These are phyloP conservation scores for Stromatinia cepivora DNA, from an alignment of 2,329 filamentous ascomycete species.

Conservation along the genomic window DNA sequence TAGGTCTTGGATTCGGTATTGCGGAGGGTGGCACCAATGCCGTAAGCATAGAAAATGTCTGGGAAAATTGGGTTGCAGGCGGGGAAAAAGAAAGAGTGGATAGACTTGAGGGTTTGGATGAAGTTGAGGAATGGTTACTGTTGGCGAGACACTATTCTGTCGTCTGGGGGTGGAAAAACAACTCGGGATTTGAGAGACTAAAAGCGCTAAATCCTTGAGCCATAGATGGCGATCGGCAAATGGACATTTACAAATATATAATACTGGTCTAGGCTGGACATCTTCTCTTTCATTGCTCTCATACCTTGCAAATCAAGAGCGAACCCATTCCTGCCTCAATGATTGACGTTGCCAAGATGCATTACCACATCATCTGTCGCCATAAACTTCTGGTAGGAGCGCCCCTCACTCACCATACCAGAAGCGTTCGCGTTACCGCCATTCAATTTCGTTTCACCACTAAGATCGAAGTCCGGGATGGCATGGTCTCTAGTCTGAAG, in stretches of 20 bases:
- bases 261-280: neutral
- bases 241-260: neutral
- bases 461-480: neutral
- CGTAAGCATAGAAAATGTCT: slow-evolving; percentile 67
- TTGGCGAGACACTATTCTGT: slow-evolving; percentile 87
- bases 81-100: slow-evolving; percentile 80
- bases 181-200: slow-evolving; percentile 20
- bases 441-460: neutral
- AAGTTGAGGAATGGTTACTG: slow-evolving; percentile 91
- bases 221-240: neutral
- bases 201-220: neutral
- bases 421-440: neutral
- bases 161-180: slow-evolving; percentile 73
- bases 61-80: slow-evolving; percentile 69
- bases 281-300: neutral
- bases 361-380: neutral
- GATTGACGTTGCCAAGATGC: neutral
- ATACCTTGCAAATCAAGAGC: neutral
- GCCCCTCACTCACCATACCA: neutral
- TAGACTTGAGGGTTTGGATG: slow-evolving; percentile 81
- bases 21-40: slow-evolving; percentile 51
- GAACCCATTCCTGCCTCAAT: neutral
- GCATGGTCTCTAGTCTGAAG: neutral
- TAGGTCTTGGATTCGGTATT: slow-evolving; percentile 60
- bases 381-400: neutral